Conservation (phyloP, 2,329 filamentous ascomycete species). For the Karstenula rhodostoma region DNA sequence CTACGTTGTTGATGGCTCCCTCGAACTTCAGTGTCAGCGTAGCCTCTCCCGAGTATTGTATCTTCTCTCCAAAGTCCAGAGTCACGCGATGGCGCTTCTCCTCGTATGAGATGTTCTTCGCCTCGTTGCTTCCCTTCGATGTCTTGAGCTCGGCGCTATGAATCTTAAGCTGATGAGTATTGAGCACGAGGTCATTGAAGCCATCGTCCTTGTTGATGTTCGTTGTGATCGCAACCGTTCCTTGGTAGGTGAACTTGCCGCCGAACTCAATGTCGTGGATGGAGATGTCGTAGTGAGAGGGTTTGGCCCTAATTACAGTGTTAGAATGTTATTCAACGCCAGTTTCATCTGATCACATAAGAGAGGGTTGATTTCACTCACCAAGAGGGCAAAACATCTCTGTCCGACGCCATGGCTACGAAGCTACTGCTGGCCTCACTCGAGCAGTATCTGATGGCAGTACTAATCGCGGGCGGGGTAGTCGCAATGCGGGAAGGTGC, state of each 20-base stretch:
- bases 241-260: constrained; percentile 82
- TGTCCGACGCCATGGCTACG: constrained; percentile 54
- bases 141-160: constrained; percentile 69
- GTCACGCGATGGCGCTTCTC: constrained; percentile 83
- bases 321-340: constrained; percentile 22
- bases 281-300: constrained; percentile 83
- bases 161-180: constrained; percentile 84
- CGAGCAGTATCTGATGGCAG: constrained; percentile 42
- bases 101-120: constrained; percentile 79
- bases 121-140: constrained; percentile 64
- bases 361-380: constrained; percentile 32
- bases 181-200: constrained; percentile 81
- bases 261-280: constrained; percentile 79
- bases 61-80: constrained; percentile 76
- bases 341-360: not conserved
- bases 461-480: constrained; percentile 21
- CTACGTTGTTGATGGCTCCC: constrained; percentile 81
- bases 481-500: constrained; percentile 27
- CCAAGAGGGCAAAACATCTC: constrained; percentile 57
- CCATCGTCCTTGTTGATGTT: constrained; percentile 69
- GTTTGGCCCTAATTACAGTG: constrained; percentile 70
- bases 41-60: constrained; percentile 73
- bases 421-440: constrained; percentile 42
- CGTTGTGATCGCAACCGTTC: constrained; percentile 80
- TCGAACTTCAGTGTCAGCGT: constrained; percentile 75